phyloP scores from a whole-genome alignment of 116 monocot genomes.

The Posidonia oceanica region DNA sequence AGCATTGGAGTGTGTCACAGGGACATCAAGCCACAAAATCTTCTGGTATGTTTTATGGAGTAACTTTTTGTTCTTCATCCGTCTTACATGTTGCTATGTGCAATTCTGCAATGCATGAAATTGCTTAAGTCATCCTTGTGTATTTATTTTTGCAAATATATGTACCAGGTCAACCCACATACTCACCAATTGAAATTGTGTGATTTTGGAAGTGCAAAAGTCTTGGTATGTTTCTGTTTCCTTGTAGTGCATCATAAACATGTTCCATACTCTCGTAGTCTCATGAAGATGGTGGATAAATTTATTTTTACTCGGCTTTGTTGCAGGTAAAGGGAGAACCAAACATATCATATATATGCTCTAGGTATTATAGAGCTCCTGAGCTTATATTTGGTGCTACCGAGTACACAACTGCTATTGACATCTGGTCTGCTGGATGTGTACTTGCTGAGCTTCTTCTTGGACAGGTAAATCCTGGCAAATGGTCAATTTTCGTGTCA shows the following conservation, averaged over 20 bases:
- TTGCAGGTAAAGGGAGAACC: slow-evolving; percentile 40
- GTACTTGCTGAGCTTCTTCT: slow-evolving; percentile 41
- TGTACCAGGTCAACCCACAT: slow-evolving; percentile 76
- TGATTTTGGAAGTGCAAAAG: slow-evolving; percentile 95
- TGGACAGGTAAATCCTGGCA: slow-evolving; percentile 37
- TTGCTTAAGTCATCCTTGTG: background rate
- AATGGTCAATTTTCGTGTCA: background rate
- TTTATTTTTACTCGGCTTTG: background rate
- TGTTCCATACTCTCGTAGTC: no score
- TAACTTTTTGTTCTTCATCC: background rate
- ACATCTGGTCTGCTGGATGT: slow-evolving; percentile 50
- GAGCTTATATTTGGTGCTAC: slow-evolving; percentile 84
- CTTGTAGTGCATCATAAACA: no score
- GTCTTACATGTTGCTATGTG: background rate
- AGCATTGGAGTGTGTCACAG: slow-evolving; percentile 60
- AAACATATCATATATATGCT: slow-evolving; percentile 49
- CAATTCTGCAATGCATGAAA: background rate
- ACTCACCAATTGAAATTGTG: slow-evolving; percentile 87
- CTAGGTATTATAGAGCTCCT: slow-evolving; percentile 38
- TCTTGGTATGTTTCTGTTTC: slow-evolving; percentile 40
- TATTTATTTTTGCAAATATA: background rate
- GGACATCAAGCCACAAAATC: slow-evolving; percentile 87
- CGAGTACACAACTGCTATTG: slow-evolving; percentile 41
- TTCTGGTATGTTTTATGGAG: slow-evolving; percentile 27
- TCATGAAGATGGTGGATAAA: background rate